These are phyloP conservation scores for Malbranchea zuffiana DNA, from an alignment of 2,329 filamentous ascomycete genomes.

Conservation along the genomic window DNA sequence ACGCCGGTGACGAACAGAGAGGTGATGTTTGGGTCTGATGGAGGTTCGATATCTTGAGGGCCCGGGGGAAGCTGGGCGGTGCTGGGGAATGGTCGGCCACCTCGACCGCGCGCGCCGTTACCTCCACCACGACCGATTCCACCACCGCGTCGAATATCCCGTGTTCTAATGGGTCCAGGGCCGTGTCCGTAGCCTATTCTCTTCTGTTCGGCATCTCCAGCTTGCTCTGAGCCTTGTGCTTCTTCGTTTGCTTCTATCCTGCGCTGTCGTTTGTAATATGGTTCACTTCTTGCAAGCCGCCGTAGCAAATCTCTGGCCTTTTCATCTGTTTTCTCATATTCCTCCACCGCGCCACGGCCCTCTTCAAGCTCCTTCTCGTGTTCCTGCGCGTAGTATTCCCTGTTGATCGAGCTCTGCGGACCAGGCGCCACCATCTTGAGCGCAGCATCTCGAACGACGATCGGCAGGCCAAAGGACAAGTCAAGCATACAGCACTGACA, in stretches of 20 bases:
- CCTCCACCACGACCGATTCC: conserved; percentile 36
- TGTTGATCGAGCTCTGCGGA: conserved; percentile 81
- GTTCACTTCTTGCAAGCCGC: conserved; percentile 79
- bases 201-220: conserved; percentile 38
- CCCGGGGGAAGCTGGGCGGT: conserved; percentile 66
- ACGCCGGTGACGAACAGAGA: conserved; percentile 91
- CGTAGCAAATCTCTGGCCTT: conserved; percentile 83
- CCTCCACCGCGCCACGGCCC: conserved; percentile 71
- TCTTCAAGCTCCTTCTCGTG: conserved; percentile 94
- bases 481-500: conserved; percentile 99
- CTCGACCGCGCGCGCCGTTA: conserved; percentile 39
- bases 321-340: conserved; percentile 93
- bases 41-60: conserved; percentile 76
- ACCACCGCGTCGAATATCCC: conserved; percentile 42
- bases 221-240: conserved; percentile 19
- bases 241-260: conserved; percentile 47
- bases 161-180: conserved; percentile 70
- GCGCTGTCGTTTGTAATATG: conserved; percentile 84
- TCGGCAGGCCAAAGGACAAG: conserved; percentile 86
- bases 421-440: conserved; percentile 96
- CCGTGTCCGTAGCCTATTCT: conserved; percentile 42
- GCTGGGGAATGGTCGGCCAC: conserved; percentile 53
- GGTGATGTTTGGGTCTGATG: conserved; percentile 72
- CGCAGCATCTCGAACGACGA: conserved; percentile 88
- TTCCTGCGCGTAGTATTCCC: conserved; percentile 96